phyloP scores from a whole-genome alignment of 208 protist genomes.

The Leishmania guyanensis region DNA sequence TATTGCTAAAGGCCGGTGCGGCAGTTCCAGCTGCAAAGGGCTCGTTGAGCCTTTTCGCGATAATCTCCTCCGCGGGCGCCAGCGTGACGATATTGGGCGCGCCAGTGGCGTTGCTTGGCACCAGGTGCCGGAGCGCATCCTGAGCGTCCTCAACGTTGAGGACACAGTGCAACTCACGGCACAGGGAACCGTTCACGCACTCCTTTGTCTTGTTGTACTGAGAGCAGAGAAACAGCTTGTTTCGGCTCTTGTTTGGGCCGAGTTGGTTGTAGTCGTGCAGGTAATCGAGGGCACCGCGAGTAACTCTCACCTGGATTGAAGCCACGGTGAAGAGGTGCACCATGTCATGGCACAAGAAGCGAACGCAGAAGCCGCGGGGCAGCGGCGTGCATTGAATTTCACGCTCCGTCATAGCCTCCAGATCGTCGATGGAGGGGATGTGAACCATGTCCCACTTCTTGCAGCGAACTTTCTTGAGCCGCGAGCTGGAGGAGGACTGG shows the following conservation, averaged over 20 bases:
- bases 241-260: slow-evolving; percentile 78
- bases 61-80: slow-evolving; percentile 33
- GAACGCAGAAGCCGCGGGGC: slow-evolving; percentile 66
- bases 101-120: slow-evolving; percentile 76
- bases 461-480: slow-evolving; percentile 43
- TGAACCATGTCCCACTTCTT: slow-evolving; percentile 71
- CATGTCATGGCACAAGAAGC: slow-evolving; percentile 80
- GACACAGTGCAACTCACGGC: slow-evolving; percentile 76
- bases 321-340: slow-evolving; percentile 67
- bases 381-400: slow-evolving; percentile 42
- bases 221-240: slow-evolving; percentile 72
- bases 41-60: slow-evolving; percentile 41
- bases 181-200: slow-evolving; percentile 66
- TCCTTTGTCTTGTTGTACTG: slow-evolving; percentile 44
- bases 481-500: slow-evolving; percentile 15
- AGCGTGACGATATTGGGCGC: slow-evolving; percentile 44
- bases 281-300: slow-evolving; percentile 76
- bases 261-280: slow-evolving; percentile 79
- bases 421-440: slow-evolving; percentile 57
- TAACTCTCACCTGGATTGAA: slow-evolving; percentile 57
- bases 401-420: slow-evolving; percentile 41
- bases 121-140: slow-evolving; percentile 52
- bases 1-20: slow-evolving; percentile 5
- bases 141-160: slow-evolving; percentile 51
- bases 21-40: slow-evolving; percentile 5